These are phyloP conservation scores for Diaporthe ilicicola DNA, from an alignment of 2,329 filamentous ascomycete genomes.

Conservation along the genomic window DNA sequence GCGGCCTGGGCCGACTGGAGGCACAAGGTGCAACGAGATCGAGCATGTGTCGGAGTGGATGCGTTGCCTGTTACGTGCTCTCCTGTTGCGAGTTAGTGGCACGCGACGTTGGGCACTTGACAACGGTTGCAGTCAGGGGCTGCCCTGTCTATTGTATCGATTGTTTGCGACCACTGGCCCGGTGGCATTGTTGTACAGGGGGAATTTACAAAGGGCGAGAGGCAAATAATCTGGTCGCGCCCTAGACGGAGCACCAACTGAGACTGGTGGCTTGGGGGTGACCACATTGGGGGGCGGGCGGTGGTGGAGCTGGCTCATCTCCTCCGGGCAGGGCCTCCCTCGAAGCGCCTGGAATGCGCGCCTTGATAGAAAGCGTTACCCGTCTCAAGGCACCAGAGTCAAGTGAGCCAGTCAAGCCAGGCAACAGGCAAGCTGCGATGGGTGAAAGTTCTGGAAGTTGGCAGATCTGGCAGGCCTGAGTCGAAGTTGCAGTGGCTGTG, in stretches of 20 bases:
- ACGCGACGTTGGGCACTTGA: background rate
- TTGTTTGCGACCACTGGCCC: background rate
- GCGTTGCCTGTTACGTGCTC: background rate
- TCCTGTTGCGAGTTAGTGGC: no score
- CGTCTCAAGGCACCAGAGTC: no score
- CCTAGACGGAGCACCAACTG: background rate
- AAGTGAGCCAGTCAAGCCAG: background rate
- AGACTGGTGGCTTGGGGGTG: slow-evolving; percentile 12
- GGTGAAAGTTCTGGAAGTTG: background rate
- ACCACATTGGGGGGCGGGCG: background rate
- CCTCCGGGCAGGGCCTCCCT: slow-evolving; percentile 6
- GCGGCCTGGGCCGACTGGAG: background rate
- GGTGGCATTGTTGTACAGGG: background rate
- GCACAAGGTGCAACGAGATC: background rate
- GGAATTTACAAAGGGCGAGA: background rate
- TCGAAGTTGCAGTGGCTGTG: slow-evolving; percentile 3
- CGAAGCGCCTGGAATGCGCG: background rate
- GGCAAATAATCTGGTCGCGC: background rate
- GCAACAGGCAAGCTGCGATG: background rate
- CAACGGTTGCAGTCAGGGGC: background rate
- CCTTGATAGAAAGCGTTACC: background rate
- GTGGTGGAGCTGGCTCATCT: background rate
- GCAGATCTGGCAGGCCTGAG: background rate
- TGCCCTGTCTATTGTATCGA: background rate
- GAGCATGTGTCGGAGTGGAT: background rate